Percentiles rank a stretch among this genome's conserved stretches.
These are phyloP conservation scores for Trichoderma asperelloides DNA, from an alignment of 495 filamentous ascomycete species.

Conservation along the genomic window DNA sequence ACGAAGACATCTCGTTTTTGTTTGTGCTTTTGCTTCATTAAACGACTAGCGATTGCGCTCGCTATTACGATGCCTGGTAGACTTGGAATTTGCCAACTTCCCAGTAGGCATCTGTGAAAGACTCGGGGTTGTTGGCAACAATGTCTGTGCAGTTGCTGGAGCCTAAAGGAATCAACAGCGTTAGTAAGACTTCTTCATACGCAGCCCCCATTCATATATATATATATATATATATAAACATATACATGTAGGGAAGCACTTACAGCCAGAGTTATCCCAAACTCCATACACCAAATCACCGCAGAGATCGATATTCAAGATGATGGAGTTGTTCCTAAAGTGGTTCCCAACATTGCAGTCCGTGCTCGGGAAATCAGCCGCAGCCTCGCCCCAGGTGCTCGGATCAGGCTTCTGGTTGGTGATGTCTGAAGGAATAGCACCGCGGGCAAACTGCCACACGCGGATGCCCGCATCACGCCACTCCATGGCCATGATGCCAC, in stretches of 20 bases:
- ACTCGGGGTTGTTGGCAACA: conserved; percentile 52
- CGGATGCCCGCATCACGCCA: conserved; percentile 51
- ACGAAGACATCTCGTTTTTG: neutral
- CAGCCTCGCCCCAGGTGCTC: conserved; percentile 47
- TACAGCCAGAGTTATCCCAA: conserved; percentile 34
- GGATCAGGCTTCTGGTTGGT: conserved; percentile 43
- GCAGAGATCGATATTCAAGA: conserved; percentile 62
- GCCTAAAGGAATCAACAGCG: conserved; percentile 13
- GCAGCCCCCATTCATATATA: too few species aligned
- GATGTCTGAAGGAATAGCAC: conserved; percentile 45
- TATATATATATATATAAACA: too few species aligned
- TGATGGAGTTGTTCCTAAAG: conserved; percentile 56
- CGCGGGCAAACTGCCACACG: conserved; percentile 50
- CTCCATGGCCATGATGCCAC: conserved; percentile 58
- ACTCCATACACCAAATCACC: conserved; percentile 52
- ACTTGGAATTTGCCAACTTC: conserved; percentile 56
- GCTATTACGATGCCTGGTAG: conserved; percentile 33
- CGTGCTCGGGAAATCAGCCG: conserved; percentile 48
- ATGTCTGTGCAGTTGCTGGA: conserved; percentile 49
- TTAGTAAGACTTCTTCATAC: neutral
- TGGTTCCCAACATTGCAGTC: conserved; percentile 51
- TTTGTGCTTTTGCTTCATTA: neutral
- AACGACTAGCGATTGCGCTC: neutral
- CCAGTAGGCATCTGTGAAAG: conserved; percentile 59
- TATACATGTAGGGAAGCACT: too few species aligned